Base-by-base conservation (phyloP, 345 rosid species). In the Citrus trifoliata region DNA sequence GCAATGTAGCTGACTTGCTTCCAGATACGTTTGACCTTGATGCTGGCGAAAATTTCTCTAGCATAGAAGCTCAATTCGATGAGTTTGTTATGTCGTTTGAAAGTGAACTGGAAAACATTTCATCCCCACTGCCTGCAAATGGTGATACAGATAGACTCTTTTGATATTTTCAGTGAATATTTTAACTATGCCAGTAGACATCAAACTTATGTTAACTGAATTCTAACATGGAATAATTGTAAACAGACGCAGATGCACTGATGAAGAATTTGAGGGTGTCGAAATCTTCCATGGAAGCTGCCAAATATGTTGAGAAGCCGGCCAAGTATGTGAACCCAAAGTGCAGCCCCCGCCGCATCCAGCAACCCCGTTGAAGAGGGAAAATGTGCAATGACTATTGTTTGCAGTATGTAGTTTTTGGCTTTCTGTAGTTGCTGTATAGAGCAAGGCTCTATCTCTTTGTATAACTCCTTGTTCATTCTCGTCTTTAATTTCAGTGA, bases 11-110 rank as follows among this genome's bases (percentile, higher is more conserved):
- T 67, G 91, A 87, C 78, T 80, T 90, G 79, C 88, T 91, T 51
- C 95, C 98, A 0, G 97, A 91, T 37, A 55, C 91, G 0, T 88
- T 95, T 53, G 98, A 93, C 74, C 83, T 95, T 65, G 87, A 85
- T 72, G 90, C 83, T 66, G 83, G 80, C 59, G 94, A 90, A 65
- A 85, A 86, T 78, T 85, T 87, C 75, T 76, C 85, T 3, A 68
- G 80, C 18, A 1, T 84, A 58, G 96, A 90, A 42, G 67, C 78
- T 35, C 80, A 88, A 76, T 85, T 85, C 37, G 90, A 89, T 51
- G 94, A 86, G 58, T 81, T 88, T 22, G 76, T 79, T 24, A 71
- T 51, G 62, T 80, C 81, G 65, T 75, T 76, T 40, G 86, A 88
- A 73, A 25, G 79, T 25, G 91, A 83, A n/a, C 76, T 73, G 4